A percentile compares a stretch with the other conserved stretches of the same genome.
Conservation (phyloP, 1,284 basidiomycete species). For the Coniferiporia sulphurascens region DNA sequence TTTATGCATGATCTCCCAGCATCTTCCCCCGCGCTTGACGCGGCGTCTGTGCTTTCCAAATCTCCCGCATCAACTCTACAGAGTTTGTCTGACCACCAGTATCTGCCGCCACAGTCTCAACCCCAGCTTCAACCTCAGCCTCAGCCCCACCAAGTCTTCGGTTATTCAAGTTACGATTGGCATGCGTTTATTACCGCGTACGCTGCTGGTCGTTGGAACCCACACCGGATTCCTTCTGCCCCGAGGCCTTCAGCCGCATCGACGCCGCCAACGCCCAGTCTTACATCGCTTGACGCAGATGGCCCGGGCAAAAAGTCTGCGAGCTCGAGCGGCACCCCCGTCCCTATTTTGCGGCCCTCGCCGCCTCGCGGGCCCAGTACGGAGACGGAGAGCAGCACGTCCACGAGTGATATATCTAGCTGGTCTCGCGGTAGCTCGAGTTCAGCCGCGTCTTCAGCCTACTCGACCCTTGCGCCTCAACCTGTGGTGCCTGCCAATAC, state of each 20-base stretch:
- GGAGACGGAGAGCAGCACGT: conserved; percentile 13
- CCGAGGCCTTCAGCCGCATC: conserved; percentile 28
- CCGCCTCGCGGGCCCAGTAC: conserved; percentile 4
- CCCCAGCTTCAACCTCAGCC: neutral
- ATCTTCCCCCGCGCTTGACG: neutral
- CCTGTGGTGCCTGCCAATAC: too few relatives aligned
- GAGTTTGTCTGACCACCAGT: too few relatives aligned
- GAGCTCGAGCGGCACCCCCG: neutral
- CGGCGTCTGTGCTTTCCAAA: too few relatives aligned
- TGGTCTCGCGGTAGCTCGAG: conserved; percentile 6
- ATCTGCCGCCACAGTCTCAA: neutral
- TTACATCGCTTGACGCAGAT: neutral
- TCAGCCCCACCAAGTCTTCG: too few relatives aligned
- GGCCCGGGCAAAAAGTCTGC: neutral
- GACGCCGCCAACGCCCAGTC: conserved; percentile 6
- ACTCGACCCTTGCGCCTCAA: conserved; percentile 10
- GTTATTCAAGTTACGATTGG: conserved; percentile 51
- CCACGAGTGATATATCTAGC: conserved; percentile 13
- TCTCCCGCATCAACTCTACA: too few relatives aligned
- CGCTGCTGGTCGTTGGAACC: conserved; percentile 76
- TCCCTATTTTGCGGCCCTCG: neutral
- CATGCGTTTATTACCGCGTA: conserved; percentile 72
- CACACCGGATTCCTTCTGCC: conserved; percentile 69
- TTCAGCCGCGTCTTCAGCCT: conserved; percentile 19
- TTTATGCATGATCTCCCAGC: neutral